phyloP scores from a whole-genome alignment of 495 filamentous ascomycete species.

The Parmelia sp. region DNA sequence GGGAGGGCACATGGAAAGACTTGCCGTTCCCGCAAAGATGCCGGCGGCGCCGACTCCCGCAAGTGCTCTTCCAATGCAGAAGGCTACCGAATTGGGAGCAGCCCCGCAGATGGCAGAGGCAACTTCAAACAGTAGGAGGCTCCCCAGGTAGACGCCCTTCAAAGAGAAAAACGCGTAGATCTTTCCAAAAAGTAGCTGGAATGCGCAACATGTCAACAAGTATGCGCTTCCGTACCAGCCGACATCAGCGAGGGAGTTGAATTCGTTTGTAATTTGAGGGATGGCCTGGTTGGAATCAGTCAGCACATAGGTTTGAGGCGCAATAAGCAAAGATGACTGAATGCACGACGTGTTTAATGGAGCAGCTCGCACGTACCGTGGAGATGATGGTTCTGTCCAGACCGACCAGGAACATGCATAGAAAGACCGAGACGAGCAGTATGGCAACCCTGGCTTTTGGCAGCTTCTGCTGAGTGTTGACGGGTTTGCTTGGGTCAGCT shows the following conservation, averaged over 20 bases:
- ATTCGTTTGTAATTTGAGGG: constrained; percentile 62
- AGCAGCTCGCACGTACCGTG: constrained; percentile 19
- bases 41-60: constrained; percentile 48
- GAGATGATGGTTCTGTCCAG: constrained; percentile 11
- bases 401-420: constrained; percentile 32
- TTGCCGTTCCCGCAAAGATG: constrained; percentile 39
- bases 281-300: constrained; percentile 33
- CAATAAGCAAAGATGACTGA: not conserved
- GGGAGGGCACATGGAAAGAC: constrained; percentile 47
- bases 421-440: constrained; percentile 15
- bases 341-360: not conserved
- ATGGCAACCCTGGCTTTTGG: not conserved
- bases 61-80: constrained; percentile 58
- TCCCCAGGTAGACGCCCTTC: constrained; percentile 47
- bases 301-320: constrained; percentile 6
- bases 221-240: constrained; percentile 61
- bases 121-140: constrained; percentile 50
- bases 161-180: constrained; percentile 65
- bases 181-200: constrained; percentile 65
- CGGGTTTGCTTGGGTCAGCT: not conserved
- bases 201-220: constrained; percentile 58
- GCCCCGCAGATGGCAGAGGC: constrained; percentile 63
- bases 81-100: constrained; percentile 57
- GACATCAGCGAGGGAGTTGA: constrained; percentile 54
- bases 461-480: not conserved